Evolutionary conservation across 73 alveolate genomes (phyloP).

Genomic region (Tetrahymena thermophila): DNA sequence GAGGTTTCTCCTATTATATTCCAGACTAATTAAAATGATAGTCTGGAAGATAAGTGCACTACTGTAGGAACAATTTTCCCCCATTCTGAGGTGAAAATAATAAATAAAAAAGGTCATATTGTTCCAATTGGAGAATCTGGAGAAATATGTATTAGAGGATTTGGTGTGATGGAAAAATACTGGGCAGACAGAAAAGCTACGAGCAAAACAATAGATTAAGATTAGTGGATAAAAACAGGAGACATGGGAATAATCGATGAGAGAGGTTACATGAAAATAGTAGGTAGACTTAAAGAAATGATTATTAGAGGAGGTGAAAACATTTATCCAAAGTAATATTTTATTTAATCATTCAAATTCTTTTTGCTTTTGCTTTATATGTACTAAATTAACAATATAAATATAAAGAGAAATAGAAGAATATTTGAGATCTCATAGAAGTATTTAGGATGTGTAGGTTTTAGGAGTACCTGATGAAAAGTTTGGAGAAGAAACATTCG

Average conservation of each 20-base stretch:
- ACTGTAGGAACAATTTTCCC: constrained; percentile 57
- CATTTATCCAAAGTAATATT: constrained; percentile 53
- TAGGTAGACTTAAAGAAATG: constrained; percentile 81
- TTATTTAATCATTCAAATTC: too few species aligned
- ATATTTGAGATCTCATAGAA: constrained; percentile 47
- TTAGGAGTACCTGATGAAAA: constrained; percentile 67
- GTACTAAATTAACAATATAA: too few species aligned
- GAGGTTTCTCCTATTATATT: constrained; percentile 25
- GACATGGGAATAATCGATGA: constrained; percentile 68
- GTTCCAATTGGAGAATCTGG: constrained; percentile 47
- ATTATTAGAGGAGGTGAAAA: constrained; percentile 89
- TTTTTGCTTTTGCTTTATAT: neutral
- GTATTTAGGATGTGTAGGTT: constrained; percentile 58
- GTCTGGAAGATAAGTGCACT: constrained; percentile 21
- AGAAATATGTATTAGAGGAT: constrained; percentile 68
- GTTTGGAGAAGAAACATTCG: constrained; percentile 76
- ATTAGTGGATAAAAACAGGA: constrained; percentile 67
- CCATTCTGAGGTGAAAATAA: constrained; percentile 44
- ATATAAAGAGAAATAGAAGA: constrained; percentile 59
- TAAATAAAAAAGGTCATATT: constrained; percentile 29
- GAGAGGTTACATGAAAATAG: constrained; percentile 63
- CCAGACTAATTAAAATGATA: constrained; percentile 15
- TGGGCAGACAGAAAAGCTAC: constrained; percentile 75
- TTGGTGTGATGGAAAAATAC: constrained; percentile 61
- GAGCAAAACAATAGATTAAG: constrained; percentile 44